Evolutionary conservation across 441 rosid species (phyloP).

Genomic region (Populus hybrid): DNA sequence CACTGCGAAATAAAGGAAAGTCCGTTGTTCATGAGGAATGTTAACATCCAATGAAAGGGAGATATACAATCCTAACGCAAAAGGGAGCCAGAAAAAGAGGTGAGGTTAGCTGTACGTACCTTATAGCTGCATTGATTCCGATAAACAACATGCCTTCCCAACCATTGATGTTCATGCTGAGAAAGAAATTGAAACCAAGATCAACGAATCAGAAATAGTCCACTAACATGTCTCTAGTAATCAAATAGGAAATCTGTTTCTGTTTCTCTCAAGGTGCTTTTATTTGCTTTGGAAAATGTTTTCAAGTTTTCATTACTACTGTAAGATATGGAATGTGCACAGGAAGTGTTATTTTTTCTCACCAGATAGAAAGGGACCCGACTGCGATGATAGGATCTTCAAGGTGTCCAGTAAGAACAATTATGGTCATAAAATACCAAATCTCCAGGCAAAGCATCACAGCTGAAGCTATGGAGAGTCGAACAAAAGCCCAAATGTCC

Average conservation of each 20-base stretch:
- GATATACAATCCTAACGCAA: too few species aligned
- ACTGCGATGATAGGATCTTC: constrained; percentile 71
- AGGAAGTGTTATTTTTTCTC: constrained; percentile 1
- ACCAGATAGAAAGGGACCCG: constrained; percentile 92
- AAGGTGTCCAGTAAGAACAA: constrained; percentile 90
- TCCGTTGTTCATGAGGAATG: not conserved
- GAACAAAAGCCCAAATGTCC: constrained; percentile 73
- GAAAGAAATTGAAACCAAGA: not conserved
- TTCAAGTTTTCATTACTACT: not conserved
- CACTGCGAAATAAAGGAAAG: constrained; percentile 35
- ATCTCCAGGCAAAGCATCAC: constrained; percentile 84
- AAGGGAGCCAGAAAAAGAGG: not conserved
- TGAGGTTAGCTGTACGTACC: constrained; percentile 42
- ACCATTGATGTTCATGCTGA: constrained; percentile 92
- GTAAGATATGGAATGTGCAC: not conserved
- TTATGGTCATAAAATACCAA: constrained; percentile 90
- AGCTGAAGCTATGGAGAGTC: constrained; percentile 81
- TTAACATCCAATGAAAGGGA: not conserved
- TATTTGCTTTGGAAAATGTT: not conserved
- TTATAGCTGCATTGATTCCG: constrained; percentile 85
- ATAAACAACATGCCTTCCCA: constrained; percentile 95
- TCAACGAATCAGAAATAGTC: not conserved
- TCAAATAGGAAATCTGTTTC: not conserved
- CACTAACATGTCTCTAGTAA: not conserved
- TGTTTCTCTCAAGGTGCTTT: not conserved